Percentiles rank a stretch among this genome's conserved stretches.
Conservation (phyloP, 1,284 basidiomycete species). For the Malassezia yamatoensis region DNA sequence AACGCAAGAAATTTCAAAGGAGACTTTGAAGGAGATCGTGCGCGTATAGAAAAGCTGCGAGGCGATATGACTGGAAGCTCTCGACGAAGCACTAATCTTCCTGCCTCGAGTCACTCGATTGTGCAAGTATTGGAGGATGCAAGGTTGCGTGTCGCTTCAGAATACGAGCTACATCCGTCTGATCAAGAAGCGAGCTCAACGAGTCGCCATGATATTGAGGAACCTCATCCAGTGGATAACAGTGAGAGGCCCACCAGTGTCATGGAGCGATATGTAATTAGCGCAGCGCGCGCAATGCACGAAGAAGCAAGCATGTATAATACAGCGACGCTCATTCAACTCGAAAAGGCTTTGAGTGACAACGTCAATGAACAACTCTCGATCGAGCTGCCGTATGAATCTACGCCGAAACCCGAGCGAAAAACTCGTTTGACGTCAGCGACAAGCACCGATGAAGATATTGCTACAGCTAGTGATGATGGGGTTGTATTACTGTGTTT, state of each 20-base stretch:
- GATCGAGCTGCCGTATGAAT: slow-evolving; percentile 42
- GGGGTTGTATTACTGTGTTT: slow-evolving; percentile 58
- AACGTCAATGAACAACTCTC: slow-evolving; percentile 21
- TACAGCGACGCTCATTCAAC: neutral
- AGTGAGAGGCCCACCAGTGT: neutral
- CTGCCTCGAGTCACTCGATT: neutral
- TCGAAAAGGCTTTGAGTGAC: neutral
- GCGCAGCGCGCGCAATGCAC: neutral
- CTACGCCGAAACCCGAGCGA: slow-evolving; percentile 24
- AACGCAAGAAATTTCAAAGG: slow-evolving; percentile 8
- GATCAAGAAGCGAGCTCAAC: too few species aligned
- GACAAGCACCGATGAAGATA: slow-evolving; percentile 23
- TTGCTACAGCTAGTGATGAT: slow-evolving; percentile 42
- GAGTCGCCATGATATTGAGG: neutral
- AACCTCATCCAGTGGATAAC: neutral
- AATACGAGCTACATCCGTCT: neutral
- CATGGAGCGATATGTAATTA: slow-evolving; percentile 1
- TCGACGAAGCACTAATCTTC: neutral
- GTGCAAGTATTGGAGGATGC: neutral
- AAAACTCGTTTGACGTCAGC: slow-evolving; percentile 30
- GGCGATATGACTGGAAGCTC: slow-evolving; percentile 22
- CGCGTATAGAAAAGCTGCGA: slow-evolving; percentile 22
- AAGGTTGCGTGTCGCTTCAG: neutral
- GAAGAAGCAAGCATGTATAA: neutral
- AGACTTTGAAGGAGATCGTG: neutral